A percentile compares a stretch with the other conserved stretches of the same genome.
Evolutionary conservation across 176 grass and related monocot genomes (phyloP).

Genomic region (Zoysia japonica): DNA sequence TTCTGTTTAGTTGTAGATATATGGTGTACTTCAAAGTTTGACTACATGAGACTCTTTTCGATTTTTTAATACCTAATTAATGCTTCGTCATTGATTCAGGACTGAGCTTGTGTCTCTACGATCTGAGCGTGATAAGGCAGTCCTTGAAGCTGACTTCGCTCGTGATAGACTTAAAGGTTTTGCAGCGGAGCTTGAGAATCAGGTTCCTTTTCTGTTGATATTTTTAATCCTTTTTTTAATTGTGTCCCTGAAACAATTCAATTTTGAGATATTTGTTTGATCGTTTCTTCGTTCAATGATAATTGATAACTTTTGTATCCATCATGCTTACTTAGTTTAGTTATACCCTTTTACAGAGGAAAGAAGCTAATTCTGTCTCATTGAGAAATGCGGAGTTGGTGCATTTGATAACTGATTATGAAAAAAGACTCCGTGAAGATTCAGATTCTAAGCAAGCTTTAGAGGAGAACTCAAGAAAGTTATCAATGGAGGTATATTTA

Average conservation of each 20-base stretch:
- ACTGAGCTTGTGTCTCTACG: conserved; percentile 52
- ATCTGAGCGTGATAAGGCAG: conserved; percentile 74
- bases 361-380: conserved; percentile 80
- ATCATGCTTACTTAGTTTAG: conserved; percentile 27
- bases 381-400: conserved; percentile 87
- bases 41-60: background rate
- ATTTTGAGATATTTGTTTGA: conserved; percentile 9
- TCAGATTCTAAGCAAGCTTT: conserved; percentile 68
- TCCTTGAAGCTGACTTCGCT: conserved; percentile 82
- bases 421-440: conserved; percentile 79
- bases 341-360: conserved; percentile 60
- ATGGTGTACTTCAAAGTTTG: conserved; percentile 20
- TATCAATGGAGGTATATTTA: conserved; percentile 73
- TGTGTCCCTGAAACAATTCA: background rate
- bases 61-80: background rate
- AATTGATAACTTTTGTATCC: conserved; percentile 20
- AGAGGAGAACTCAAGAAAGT: conserved; percentile 75
- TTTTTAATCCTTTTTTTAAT: conserved; percentile 23
- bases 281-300: conserved; percentile 4
- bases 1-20: conserved; percentile 7
- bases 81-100: conserved; percentile 51
- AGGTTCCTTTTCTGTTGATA: conserved; percentile 55
- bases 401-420: conserved; percentile 78
- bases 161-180: conserved; percentile 76
- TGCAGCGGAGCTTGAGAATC: conserved; percentile 76